Percentiles rank a stretch among this genome's conserved stretches.
Evolutionary conservation across 2,329 filamentous ascomycete genomes (phyloP).

Genomic region (Emmonsiellopsis sp.): DNA sequence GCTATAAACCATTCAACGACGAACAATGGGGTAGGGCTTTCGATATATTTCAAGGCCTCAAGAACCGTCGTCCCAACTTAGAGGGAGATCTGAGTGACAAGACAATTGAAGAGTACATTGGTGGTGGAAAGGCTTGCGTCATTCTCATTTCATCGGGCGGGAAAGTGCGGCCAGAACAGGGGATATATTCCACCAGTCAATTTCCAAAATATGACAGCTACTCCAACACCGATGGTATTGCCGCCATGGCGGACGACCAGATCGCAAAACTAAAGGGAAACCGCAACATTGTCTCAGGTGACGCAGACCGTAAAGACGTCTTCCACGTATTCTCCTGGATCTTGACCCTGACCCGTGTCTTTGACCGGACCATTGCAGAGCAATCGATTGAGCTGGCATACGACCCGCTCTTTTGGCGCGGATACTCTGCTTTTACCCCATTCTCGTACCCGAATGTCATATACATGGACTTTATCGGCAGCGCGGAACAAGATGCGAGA

Average conservation of each 20-base stretch:
- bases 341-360: conserved; percentile 5
- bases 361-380: conserved; percentile 5
- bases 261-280: conserved; percentile 23
- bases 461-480: conserved; percentile 12
- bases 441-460: conserved; percentile 10
- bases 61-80: conserved; percentile 30
- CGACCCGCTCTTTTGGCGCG: conserved; percentile 8
- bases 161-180: conserved; percentile 22
- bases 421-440: conserved; percentile 5
- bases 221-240: conserved; percentile 24
- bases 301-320: conserved; percentile 4
- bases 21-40: conserved; percentile 38
- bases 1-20: conserved; percentile 29
- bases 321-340: conserved; percentile 13
- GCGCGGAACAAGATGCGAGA: neutral
- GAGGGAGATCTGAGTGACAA: conserved; percentile 23
- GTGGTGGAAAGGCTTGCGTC: conserved; percentile 24
- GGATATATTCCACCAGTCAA: conserved; percentile 25
- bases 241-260: conserved; percentile 28
- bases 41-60: conserved; percentile 31
- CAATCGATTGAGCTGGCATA: conserved; percentile 5
- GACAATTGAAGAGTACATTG: conserved; percentile 29
- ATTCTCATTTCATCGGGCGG: conserved; percentile 25
- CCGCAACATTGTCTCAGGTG: conserved; percentile 5
- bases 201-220: conserved; percentile 26